Conservation (phyloP, 805 yeast species). For the Sugiyamaella smithiae region DNA sequence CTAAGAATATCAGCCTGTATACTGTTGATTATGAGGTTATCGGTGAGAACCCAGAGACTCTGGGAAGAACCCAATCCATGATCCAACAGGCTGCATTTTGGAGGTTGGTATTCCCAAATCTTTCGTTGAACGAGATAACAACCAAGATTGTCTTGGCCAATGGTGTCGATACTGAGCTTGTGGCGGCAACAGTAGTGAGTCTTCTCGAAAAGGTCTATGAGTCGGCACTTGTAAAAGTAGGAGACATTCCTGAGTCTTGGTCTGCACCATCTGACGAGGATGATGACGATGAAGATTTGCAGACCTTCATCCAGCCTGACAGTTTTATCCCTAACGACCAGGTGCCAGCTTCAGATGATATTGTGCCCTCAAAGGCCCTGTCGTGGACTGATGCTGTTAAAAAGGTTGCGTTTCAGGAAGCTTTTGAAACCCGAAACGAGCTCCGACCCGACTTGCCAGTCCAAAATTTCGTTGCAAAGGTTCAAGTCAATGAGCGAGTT, state of each 20-base stretch:
- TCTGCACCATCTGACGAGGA: slow-evolving; percentile 10
- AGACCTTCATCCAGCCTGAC: slow-evolving; percentile 2
- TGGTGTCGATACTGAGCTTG: slow-evolving; percentile 77
- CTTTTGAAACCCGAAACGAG: slow-evolving; percentile 53
- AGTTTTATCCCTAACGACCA: slow-evolving; percentile 6
- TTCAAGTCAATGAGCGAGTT: slow-evolving; percentile 85
- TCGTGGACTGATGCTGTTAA: slow-evolving; percentile 56
- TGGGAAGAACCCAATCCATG: slow-evolving; percentile 71
- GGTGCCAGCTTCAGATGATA: slow-evolving; percentile 11
- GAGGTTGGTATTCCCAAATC: slow-evolving; percentile 61
- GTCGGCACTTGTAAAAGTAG: slow-evolving; percentile 18
- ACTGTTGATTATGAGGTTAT: slow-evolving; percentile 61
- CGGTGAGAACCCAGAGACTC: slow-evolving; percentile 66
- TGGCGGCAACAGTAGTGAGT: slow-evolving; percentile 51
- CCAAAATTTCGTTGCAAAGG: slow-evolving; percentile 80
- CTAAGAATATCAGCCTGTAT: slow-evolving; percentile 51
- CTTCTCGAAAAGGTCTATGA: slow-evolving; percentile 34
- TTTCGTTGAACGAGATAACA: slow-evolving; percentile 59
- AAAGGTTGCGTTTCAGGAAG: slow-evolving; percentile 77
- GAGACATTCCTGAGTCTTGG: slow-evolving; percentile 40
- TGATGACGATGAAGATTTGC: background rate
- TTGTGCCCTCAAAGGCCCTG: slow-evolving; percentile 41
- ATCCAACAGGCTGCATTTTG: slow-evolving; percentile 80
- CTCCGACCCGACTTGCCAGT: slow-evolving; percentile 90
- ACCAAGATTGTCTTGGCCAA: slow-evolving; percentile 77